Conservation (phyloP, 78 protist genomes). For the Guillardia theta region DNA sequence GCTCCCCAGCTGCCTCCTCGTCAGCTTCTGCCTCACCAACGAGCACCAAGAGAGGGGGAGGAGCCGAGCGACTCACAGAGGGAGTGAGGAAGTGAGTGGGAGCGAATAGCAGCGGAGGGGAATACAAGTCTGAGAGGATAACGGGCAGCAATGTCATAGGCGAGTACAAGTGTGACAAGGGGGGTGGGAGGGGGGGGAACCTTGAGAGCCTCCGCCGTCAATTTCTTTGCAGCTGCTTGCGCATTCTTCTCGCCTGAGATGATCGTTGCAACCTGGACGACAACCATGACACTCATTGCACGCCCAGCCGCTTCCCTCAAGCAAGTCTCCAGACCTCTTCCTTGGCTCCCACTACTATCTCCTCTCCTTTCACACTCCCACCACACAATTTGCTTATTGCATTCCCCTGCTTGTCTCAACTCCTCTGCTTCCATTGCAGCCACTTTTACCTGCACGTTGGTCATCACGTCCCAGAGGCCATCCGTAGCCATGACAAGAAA, state of each 20-base stretch:
- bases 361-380: background rate
- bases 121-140: too few species aligned
- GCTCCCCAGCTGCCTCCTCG: background rate
- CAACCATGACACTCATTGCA: background rate
- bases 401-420: background rate
- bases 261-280: background rate
- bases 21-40: too few species aligned
- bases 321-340: background rate
- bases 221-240: background rate
- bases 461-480: slow-evolving; percentile 4
- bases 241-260: background rate
- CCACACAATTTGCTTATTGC: background rate
- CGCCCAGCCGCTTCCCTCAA: background rate
- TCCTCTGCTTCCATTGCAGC: background rate
- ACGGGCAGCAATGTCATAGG: too few species aligned
- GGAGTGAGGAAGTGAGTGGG: too few species aligned
- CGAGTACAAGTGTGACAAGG: too few species aligned
- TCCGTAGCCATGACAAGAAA: slow-evolving; percentile 8
- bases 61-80: too few species aligned
- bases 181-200: too few species aligned
- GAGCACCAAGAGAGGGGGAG: too few species aligned
- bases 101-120: too few species aligned
- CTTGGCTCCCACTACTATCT: background rate
- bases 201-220: background rate
- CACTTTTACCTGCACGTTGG: background rate